Evolutionary conservation across 345 rosid species (phyloP).

Genomic region (Isatis tinctoria): DNA sequence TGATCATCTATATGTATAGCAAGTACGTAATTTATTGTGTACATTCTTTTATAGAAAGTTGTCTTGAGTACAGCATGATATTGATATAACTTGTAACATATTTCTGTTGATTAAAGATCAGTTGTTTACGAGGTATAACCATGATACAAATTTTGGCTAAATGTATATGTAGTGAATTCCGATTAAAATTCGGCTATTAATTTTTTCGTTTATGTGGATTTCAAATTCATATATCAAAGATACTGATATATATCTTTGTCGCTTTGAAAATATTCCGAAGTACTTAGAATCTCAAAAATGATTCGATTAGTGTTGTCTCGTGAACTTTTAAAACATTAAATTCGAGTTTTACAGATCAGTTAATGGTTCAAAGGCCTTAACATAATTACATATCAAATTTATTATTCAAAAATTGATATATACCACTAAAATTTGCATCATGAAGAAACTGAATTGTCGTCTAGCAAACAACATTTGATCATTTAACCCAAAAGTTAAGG

Average conservation of each 20-base stretch:
- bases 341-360: not conserved
- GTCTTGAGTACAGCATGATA: not conserved
- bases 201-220: not conserved
- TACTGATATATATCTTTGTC: not conserved
- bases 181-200: not conserved
- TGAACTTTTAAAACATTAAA: not conserved
- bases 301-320: not conserved
- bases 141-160: not conserved
- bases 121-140: not conserved
- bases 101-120: not conserved
- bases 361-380: slow-evolving; percentile 2
- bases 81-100: not conserved
- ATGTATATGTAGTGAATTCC: not conserved
- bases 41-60: not conserved
- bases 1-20: not conserved
- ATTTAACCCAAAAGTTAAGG: not conserved
- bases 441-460: no score
- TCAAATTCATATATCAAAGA: not conserved
- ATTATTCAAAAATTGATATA: no score
- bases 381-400: not conserved
- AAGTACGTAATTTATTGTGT: not conserved
- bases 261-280: not conserved
- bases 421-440: no score
- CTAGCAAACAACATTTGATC: no score
- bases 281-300: not conserved